These are phyloP conservation scores for Cutaneotrichosporon daszewskae DNA, from an alignment of 1,284 basidiomycete species.

Conservation along the genomic window DNA sequence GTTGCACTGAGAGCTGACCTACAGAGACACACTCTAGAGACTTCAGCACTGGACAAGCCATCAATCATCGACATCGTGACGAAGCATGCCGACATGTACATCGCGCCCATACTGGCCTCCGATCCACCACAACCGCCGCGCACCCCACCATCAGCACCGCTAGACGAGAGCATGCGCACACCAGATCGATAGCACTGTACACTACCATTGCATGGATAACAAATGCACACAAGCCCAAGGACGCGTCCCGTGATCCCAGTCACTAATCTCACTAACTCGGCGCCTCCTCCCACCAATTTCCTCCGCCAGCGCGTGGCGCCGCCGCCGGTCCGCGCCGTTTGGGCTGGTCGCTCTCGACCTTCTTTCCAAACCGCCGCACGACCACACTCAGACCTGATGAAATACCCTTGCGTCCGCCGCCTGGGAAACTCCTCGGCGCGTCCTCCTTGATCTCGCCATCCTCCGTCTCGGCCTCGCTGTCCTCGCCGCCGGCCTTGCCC, in stretches of 20 bases:
- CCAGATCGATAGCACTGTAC: neutral
- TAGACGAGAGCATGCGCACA: neutral
- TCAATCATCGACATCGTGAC: conserved; percentile 29
- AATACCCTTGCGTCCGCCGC: conserved; percentile 60
- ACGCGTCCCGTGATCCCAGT: neutral
- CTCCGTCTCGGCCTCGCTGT: conserved; percentile 35
- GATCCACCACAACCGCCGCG: neutral
- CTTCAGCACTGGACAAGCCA: conserved; percentile 25
- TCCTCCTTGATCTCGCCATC: conserved; percentile 27
- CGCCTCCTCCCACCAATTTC: conserved; percentile 18
- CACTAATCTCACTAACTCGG: conserved; percentile 1
- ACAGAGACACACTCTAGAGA: conserved; percentile 15
- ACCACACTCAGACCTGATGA: conserved; percentile 67
- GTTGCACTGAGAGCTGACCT: conserved; percentile 1
- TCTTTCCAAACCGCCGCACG: conserved; percentile 43
- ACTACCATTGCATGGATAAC: neutral
- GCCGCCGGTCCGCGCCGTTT: conserved; percentile 10
- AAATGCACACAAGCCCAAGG: conserved; percentile 1
- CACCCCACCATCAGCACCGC: neutral
- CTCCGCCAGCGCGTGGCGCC: conserved; percentile 4
- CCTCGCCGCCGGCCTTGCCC: conserved; percentile 16
- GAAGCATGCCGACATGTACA: conserved; percentile 43
- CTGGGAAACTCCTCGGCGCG: conserved; percentile 47
- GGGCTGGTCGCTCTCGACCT: conserved; percentile 21
- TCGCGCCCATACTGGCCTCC: conserved; percentile 4